Base-by-base conservation (phyloP, 192 early-diverging fungal genomes). In the Coemansia sp. region DNA sequence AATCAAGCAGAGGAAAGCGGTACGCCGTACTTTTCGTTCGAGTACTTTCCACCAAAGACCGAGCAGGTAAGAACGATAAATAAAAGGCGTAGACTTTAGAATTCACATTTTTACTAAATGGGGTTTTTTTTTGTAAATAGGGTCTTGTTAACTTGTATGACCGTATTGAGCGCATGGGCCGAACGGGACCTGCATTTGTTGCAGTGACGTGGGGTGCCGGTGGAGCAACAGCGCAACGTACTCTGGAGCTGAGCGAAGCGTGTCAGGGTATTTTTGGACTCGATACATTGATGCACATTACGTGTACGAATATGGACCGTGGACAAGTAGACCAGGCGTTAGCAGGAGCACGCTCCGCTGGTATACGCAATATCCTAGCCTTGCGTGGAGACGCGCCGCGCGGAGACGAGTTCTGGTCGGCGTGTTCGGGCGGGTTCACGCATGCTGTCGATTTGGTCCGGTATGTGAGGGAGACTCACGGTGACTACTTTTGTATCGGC, bases 21-120 rank as follows among this genome's bases (percentile, higher is more conserved):
- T 10, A 71, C 81, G 31, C 68, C 76, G 60, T 88, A 73, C 73
- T 94, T 89, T 80, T 97, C 95, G 34, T 94, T 99, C 68, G 98
- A 99, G 84, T 99, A 92, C 84, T 99, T 98, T 69, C 96, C 98
- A 36, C 98, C 98, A 50, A 99, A 96, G 82, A 99, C 98, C n/a
- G 89, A 91, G 53, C 86, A 89, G 81, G 87, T 85, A 84, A 70
- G 66, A 61, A 38, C 64, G 34, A 14, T 41, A 27, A n/a, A 27
- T 42, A 55, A 36, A 34, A 34, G 4, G 7, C 4, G 34, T 34
- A 34, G 34, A 34, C 6, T 0, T 34, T 58, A 8, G 21, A 58
- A 14, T 27, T 57, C 12, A 4, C 4, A 34, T 31, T 57, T 25
- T 31, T 29, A 29, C 25, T 21, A 72, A 57, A 36, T 36, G 34